These are phyloP conservation scores for Phytophthora foliorum DNA, from an alignment of 352 stramenopile genomes.

Conservation along the genomic window DNA sequence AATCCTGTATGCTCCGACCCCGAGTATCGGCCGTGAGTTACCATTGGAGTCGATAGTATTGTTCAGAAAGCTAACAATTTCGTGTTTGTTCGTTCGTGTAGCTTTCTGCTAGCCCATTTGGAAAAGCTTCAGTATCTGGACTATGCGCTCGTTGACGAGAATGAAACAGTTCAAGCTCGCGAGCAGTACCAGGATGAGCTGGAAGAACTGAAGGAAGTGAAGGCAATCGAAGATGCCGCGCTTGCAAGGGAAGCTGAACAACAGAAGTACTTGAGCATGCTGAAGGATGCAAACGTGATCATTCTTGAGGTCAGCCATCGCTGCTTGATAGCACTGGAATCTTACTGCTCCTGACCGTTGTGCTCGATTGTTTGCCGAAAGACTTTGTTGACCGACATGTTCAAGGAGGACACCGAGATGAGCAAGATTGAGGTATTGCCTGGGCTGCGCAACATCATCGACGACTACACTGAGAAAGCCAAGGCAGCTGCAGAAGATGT, in stretches of 20 bases:
- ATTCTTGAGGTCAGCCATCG: slow-evolving; percentile 69
- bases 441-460: slow-evolving; percentile 89
- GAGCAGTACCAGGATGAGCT: slow-evolving; percentile 94
- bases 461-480: slow-evolving; percentile 91
- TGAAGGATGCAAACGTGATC: slow-evolving; percentile 90
- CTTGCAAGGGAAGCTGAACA: slow-evolving; percentile 80
- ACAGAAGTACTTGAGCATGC: slow-evolving; percentile 80
- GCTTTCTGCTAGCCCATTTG: slow-evolving; percentile 92
- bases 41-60: not conserved
- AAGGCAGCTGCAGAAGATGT: slow-evolving; percentile 87
- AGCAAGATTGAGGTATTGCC: slow-evolving; percentile 92
- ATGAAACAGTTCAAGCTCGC: slow-evolving; percentile 78
- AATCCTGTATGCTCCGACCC: slow-evolving; percentile 94
- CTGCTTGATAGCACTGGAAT: not conserved
- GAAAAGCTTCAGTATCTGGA: slow-evolving; percentile 95
- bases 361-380: slow-evolving; percentile 23
- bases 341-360: not conserved
- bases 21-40: slow-evolving; percentile 89
- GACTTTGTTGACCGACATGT: slow-evolving; percentile 93
- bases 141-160: slow-evolving; percentile 90
- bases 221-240: slow-evolving; percentile 85
- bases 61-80: slow-evolving; percentile 1
- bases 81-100: slow-evolving; percentile 15
- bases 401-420: slow-evolving; percentile 93
- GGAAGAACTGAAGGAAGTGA: slow-evolving; percentile 87